Evolutionary conservation across 805 yeast species (phyloP).

Genomic region (Nakazawaea ishiwadae): DNA sequence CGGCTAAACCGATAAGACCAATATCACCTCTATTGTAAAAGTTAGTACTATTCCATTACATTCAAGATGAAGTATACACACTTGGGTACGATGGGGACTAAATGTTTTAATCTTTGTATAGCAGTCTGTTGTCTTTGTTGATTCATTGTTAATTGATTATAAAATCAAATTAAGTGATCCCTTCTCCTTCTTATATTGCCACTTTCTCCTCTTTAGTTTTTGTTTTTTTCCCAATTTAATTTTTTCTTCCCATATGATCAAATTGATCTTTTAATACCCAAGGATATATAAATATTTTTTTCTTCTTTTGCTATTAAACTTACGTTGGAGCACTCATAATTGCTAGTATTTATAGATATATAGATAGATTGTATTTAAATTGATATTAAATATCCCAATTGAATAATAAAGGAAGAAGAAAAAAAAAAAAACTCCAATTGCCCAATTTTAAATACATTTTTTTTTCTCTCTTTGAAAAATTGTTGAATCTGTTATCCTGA

Average conservation of each 20-base stretch:
- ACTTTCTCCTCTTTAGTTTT: no score
- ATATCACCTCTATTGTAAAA: slow-evolving; percentile 72
- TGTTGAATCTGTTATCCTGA: neutral
- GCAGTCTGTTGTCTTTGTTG: neutral
- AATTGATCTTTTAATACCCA: no score
- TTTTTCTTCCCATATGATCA: no score
- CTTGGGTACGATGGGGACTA: slow-evolving; percentile 7
- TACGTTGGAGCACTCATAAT: slow-evolving; percentile 13
- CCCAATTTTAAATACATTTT: neutral
- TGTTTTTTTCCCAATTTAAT: no score
- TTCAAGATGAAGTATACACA: neutral
- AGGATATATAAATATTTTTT: no score
- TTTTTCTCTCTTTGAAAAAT: neutral
- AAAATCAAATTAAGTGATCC: neutral
- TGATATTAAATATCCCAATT: neutral
- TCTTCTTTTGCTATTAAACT: no score
- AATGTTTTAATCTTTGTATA: slow-evolving; percentile 1
- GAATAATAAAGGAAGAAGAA: neutral
- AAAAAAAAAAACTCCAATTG: neutral
- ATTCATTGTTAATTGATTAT: neutral
- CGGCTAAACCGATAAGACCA: slow-evolving; percentile 99
- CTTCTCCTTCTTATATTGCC: neutral
- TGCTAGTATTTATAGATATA: neutral
- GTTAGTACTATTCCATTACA: slow-evolving; percentile 8
- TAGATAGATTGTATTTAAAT: neutral